phyloP scores from a whole-genome alignment of 2,329 filamentous ascomycete genomes.

The Aureobasidium vineae region DNA sequence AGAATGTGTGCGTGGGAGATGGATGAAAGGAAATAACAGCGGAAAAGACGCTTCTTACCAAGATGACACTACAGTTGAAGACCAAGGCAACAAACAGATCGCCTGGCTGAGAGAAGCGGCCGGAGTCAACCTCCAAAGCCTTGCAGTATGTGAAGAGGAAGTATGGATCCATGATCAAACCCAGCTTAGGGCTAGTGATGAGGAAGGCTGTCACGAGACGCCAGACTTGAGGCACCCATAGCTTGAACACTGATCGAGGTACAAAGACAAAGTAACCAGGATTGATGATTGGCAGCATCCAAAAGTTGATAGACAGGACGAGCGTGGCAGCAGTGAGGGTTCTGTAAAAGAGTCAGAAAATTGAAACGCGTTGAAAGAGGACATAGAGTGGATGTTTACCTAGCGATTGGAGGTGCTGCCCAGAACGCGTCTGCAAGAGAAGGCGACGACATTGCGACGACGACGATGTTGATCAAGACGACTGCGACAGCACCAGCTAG shows the following conservation, averaged over 20 bases:
- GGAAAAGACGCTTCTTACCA: conserved; percentile 63
- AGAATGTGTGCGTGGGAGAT: conserved; percentile 38
- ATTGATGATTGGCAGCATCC: conserved; percentile 45
- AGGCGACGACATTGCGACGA: conserved; percentile 23
- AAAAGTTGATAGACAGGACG: conserved; percentile 59
- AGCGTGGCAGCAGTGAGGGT: conserved; percentile 66
- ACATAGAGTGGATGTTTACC: conserved; percentile 49
- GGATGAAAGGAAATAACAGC: conserved; percentile 30
- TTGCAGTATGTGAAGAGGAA: conserved; percentile 76
- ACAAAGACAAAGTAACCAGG: conserved; percentile 56
- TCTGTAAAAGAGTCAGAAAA: conserved; percentile 56
- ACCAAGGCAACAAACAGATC: conserved; percentile 78
- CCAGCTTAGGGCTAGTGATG: conserved; percentile 55
- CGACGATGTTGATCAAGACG: conserved; percentile 29
- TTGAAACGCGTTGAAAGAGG: conserved; percentile 27
- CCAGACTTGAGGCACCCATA: conserved; percentile 62
- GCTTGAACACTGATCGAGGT: conserved; percentile 43
- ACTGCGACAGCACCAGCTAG: conserved; percentile 23
- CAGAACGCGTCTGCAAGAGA: conserved; percentile 58
- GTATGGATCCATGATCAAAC: conserved; percentile 71
- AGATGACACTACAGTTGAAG: conserved; percentile 68
- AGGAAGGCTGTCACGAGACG: conserved; percentile 58
- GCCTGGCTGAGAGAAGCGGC: conserved; percentile 71
- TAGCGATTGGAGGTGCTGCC: conserved; percentile 64
- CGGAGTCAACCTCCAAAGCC: conserved; percentile 67